Evolutionary conservation across 306 rosid genomes (phyloP), one percentile per base, ranked within the genome.

Genomic region (Parietaria judaica): DNA sequence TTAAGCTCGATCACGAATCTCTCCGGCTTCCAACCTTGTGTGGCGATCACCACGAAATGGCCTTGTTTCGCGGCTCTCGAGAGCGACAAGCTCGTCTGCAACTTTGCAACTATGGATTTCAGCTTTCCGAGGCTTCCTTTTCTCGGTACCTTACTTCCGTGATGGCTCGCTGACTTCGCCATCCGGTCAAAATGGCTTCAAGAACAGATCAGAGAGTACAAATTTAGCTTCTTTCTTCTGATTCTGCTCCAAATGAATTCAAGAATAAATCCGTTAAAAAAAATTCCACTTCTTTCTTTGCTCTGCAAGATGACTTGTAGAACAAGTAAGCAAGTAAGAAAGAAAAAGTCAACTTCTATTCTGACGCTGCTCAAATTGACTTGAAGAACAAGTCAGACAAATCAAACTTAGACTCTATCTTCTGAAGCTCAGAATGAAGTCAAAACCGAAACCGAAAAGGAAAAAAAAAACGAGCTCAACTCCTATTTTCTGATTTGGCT

Each of bases 11-110:
- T 56, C 5, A 77, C 67, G 46, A 88, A 81, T 76, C 94, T 83
- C 70, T 73, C 66, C 15, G 65, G 58, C 61, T 83, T 81, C 60
- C 69, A 72, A 59, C 81, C 89, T 61, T 68, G 73, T 6, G 65
- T 73, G 39, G 96, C 94, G 69, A 78, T 56, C 44, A 85, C 90
- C 52, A 73, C 77, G 64, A 82, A 77, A 52, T 82, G 73, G 7
- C 89, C 96, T 75, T 80, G 74, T 34, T 68, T 78, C 14, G 77
- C 79, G 38, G 77, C 83, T 71, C 60, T 66, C 1, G 85, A 2
- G 58, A 45, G 47, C 51, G 72, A 67, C 13, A 60, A 61, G 4
- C 48, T 16, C 23, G n/a, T 41, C 44, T 43, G 72, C 69, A 68
- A 54, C 69, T 70, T 76, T 69, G 65, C 78, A 75, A 61, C 62